Evolutionary conservation across 164 flowering plant genomes (phyloP).

Genomic region (Macadamia integrifolia): DNA sequence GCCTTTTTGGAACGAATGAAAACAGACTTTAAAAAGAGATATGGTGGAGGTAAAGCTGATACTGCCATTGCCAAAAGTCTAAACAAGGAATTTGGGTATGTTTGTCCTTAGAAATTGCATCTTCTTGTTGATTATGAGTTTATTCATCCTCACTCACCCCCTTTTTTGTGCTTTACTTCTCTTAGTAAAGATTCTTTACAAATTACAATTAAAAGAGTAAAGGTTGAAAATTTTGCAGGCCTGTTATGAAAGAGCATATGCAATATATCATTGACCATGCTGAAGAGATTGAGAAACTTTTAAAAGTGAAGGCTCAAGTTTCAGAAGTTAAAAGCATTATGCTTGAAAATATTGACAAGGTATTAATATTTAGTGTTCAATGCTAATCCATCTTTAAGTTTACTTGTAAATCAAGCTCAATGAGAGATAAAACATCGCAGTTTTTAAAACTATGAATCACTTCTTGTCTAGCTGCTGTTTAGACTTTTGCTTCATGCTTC

Average conservation of each 20-base stretch:
- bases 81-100: slow-evolving; percentile 90
- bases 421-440: too few species aligned
- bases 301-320: slow-evolving; percentile 89
- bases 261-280: slow-evolving; percentile 81
- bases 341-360: slow-evolving; percentile 90
- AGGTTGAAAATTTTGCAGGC: slow-evolving; percentile 33
- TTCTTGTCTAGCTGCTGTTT: too few species aligned
- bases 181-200: too few species aligned
- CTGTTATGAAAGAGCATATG: slow-evolving; percentile 86
- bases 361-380: slow-evolving; percentile 13
- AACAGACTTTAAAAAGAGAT: slow-evolving; percentile 76
- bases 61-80: slow-evolving; percentile 88
- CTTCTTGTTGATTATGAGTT: background rate
- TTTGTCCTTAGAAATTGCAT: background rate
- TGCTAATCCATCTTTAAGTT: too few species aligned
- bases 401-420: too few species aligned
- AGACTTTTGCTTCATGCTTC: too few species aligned
- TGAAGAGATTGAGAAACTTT: slow-evolving; percentile 78
- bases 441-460: too few species aligned
- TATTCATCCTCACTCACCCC: background rate
- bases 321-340: slow-evolving; percentile 84
- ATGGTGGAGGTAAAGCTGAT: slow-evolving; percentile 92
- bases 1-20: slow-evolving; percentile 79
- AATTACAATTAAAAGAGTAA: too few species aligned
- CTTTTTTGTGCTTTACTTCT: too few species aligned